Conservation (phyloP, 768 basidiomycete genomes). For the Termitomyces bulborhizus region DNA sequence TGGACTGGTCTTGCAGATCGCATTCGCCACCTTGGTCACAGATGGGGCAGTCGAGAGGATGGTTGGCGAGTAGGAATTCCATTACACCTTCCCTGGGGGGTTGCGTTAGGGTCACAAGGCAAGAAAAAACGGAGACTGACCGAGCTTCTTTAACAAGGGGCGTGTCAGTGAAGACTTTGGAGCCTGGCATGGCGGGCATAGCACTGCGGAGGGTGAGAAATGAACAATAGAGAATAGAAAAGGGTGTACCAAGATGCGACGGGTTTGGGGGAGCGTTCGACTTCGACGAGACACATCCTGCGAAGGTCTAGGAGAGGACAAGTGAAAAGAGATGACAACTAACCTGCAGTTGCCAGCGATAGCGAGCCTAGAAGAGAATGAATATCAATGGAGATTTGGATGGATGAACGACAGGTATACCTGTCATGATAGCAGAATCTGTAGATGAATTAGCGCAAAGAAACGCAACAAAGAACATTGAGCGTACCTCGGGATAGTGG, state of each 20-base stretch:
- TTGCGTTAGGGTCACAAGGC: conserved; percentile 2
- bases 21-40: conserved; percentile 99
- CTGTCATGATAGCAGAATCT: conserved; percentile 88
- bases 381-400: conserved; percentile 1
- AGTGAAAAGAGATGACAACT: conserved; percentile 18
- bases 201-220: conserved; percentile 44
- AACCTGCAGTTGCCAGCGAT: conserved; percentile 98
- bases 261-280: conserved; percentile 91
- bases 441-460: not conserved
- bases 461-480: not conserved
- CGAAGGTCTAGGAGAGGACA: not conserved
- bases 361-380: conserved; percentile 53
- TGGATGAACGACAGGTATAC: conserved; percentile 24
- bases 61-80: conserved; percentile 97
- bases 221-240: not conserved
- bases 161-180: conserved; percentile 90
- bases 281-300: conserved; percentile 98
- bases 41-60: conserved; percentile 97
- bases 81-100: conserved; percentile 85
- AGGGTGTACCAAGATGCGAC: conserved; percentile 77
- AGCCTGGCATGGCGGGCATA: conserved; percentile 95
- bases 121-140: conserved; percentile 26
- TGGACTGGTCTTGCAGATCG: conserved; percentile 97
- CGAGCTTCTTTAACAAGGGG: conserved; percentile 86
- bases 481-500: conserved; percentile 66